phyloP scores from a whole-genome alignment of 1,284 basidiomycete species.

The Athelia psychrophila region DNA sequence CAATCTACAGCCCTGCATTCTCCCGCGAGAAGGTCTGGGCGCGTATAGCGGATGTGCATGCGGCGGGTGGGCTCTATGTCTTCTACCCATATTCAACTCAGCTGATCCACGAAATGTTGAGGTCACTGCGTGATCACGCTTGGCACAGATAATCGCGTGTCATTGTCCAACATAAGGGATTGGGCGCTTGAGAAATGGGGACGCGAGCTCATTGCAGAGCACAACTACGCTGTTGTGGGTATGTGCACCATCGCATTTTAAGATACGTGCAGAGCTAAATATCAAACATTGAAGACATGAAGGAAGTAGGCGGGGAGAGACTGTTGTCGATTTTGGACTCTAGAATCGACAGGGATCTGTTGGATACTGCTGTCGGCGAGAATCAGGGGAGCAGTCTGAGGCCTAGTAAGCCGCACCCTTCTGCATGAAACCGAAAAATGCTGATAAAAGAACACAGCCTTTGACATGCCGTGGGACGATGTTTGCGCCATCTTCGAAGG shows the following conservation, averaged over 20 bases:
- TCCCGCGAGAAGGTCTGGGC: constrained; percentile 85
- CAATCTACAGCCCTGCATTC: constrained; percentile 64
- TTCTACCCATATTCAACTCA: neutral
- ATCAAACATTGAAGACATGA: constrained; percentile 41
- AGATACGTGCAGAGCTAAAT: constrained; percentile 2
- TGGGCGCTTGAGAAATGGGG: constrained; percentile 27
- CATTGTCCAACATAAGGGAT: constrained; percentile 1
- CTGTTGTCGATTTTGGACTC: constrained; percentile 63
- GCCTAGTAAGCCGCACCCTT: neutral
- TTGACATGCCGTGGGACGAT: constrained; percentile 70
- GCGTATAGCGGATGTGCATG: constrained; percentile 52
- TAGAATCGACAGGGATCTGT: constrained; percentile 34
- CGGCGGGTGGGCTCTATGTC: constrained; percentile 41
- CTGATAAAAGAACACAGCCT: neutral
- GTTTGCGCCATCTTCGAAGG: constrained; percentile 77
- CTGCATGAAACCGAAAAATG: neutral
- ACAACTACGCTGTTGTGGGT: constrained; percentile 79
- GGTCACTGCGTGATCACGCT: constrained; percentile 76
- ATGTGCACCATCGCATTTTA: constrained; percentile 10
- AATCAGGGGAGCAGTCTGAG: too few relatives aligned
- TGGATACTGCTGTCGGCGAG: constrained; percentile 15
- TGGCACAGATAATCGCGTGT: constrained; percentile 60
- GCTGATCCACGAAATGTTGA: too few relatives aligned
- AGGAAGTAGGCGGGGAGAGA: constrained; percentile 43
- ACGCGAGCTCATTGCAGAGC: constrained; percentile 52